Evolutionary conservation across 1,139 yeast genomes (phyloP).

Genomic region (Debaryomycetaceae sp.): DNA sequence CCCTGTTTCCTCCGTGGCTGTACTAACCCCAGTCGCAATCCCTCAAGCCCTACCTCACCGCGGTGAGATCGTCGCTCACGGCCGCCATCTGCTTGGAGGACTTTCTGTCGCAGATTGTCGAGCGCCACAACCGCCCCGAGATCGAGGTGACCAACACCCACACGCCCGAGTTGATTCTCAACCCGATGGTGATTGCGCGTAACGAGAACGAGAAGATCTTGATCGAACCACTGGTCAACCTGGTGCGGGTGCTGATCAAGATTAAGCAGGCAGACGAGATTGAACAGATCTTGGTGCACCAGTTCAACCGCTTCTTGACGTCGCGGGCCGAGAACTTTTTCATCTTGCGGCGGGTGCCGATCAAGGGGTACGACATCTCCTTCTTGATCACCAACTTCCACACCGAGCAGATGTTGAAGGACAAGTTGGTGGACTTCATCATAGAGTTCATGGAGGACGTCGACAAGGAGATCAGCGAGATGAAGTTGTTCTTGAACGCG

Average conservation of each 20-base stretch:
- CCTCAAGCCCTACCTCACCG: conserved; percentile 87
- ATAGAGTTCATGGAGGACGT: conserved; percentile 99
- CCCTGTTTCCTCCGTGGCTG: neutral
- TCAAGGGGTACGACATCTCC: conserved; percentile 88
- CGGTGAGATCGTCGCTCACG: conserved; percentile 88
- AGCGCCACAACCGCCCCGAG: conserved; percentile 97
- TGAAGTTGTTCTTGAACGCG: conserved; percentile 94
- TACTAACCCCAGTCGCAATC: conserved; percentile 66
- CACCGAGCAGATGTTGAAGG: conserved; percentile 93
- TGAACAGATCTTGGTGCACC: conserved; percentile 89
- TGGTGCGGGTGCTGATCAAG: conserved; percentile 81
- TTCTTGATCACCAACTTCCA: conserved; percentile 91
- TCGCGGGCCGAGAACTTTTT: conserved; percentile 94
- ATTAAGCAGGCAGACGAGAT: conserved; percentile 98
- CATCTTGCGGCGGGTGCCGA: conserved; percentile 87
- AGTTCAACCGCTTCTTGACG: conserved; percentile 88
- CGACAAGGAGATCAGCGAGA: conserved; percentile 96
- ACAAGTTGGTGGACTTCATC: conserved; percentile 90
- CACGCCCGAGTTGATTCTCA: conserved; percentile 77
- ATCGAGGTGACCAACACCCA: conserved; percentile 67
- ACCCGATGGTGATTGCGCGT: conserved; percentile 87
- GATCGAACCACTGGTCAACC: conserved; percentile 91
- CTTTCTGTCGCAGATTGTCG: conserved; percentile 92
- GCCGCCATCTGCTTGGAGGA: conserved; percentile 95
- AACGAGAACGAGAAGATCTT: conserved; percentile 90